Conservation (phyloP, 495 filamentous ascomycete genomes). For the Staphylotrichum longicolle region DNA sequence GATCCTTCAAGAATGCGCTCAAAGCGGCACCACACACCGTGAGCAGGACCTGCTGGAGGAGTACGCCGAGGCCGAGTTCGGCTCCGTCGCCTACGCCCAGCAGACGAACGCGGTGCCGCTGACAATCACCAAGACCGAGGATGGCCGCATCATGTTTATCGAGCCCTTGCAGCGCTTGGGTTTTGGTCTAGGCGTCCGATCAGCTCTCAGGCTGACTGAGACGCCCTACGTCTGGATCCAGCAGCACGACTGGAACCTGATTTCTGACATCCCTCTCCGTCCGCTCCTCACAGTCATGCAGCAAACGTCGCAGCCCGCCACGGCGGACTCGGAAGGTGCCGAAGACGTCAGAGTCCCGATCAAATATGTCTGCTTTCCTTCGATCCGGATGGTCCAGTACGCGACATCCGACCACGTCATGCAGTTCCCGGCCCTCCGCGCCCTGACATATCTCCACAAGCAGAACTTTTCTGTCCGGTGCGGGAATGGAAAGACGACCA, state of each 20-base stretch:
- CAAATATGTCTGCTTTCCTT: slow-evolving; percentile 43
- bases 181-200: slow-evolving; percentile 47
- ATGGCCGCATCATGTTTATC: slow-evolving; percentile 41
- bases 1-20: slow-evolving; percentile 34
- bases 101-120: slow-evolving; percentile 39
- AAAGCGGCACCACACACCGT: background rate
- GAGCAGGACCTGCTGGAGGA: slow-evolving; percentile 19
- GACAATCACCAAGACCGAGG: slow-evolving; percentile 33
- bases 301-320: slow-evolving; percentile 15
- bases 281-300: slow-evolving; percentile 43
- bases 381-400: slow-evolving; percentile 45
- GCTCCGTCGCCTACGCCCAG: slow-evolving; percentile 33
- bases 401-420: slow-evolving; percentile 42
- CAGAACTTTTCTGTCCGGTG: slow-evolving; percentile 33
- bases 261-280: slow-evolving; percentile 39
- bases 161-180: slow-evolving; percentile 44
- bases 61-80: slow-evolving; percentile 42
- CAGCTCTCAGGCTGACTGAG: slow-evolving; percentile 38
- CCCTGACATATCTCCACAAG: slow-evolving; percentile 40
- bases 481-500: slow-evolving; percentile 9
- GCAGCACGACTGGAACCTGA: slow-evolving; percentile 49
- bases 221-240: slow-evolving; percentile 52
- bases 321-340: background rate
- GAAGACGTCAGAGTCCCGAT: slow-evolving; percentile 26
- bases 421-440: slow-evolving; percentile 36